Base-by-base conservation (phyloP, 768 basidiomycete genomes). In the Trametes coccinea region DNA sequence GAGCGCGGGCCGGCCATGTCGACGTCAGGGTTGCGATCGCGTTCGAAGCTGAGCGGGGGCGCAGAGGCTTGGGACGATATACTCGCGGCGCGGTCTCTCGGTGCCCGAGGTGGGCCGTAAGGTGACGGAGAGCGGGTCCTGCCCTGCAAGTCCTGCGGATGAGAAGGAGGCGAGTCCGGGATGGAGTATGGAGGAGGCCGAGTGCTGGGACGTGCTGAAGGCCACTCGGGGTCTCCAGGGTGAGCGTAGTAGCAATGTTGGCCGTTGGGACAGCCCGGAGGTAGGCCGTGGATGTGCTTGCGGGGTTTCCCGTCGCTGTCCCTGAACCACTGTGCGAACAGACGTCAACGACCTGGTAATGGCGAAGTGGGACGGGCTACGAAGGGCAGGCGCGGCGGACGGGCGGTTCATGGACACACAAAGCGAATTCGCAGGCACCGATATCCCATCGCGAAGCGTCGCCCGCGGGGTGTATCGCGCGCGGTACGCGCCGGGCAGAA, bases 201-300 rank as follows among this genome's bases (percentile, higher is more conserved):
- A 2, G 27, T 2, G 37, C 53, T 22, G 17, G 7, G 17, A 9
- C 13, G 27, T 3, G 59, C 59, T 0, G 14, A 27, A 4, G 34
- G 4, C 69, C 69, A 70, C 41, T 59, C 43, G 3, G 62, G 49
- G 13, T 70, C 64, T 0, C 56, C 43, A 2, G 69, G 69, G 37
- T 70, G 69, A 9, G 54, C 60, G 55, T 50, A 70, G 4, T 2
- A n/a, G 49, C 69, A 70, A 5, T 10, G 1, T 0, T 45, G 1
- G 29, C 39, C 27, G 29, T 41, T 7, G 9, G 34, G 39, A 40
- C 66, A 69, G 16, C 67, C 67, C 4, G 16, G 6, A 11, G 6
- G 9, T 17, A 5, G 11, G 54, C 64, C 10, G 51, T 45, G 2
- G 10, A 37, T 10, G 4, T n/a, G 22, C 2, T 1, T 13, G n/a